A percentile compares a stretch with the other conserved stretches of the same genome.
Conservation (phyloP, 345 rosid genomes). For the Trapa incisa region DNA sequence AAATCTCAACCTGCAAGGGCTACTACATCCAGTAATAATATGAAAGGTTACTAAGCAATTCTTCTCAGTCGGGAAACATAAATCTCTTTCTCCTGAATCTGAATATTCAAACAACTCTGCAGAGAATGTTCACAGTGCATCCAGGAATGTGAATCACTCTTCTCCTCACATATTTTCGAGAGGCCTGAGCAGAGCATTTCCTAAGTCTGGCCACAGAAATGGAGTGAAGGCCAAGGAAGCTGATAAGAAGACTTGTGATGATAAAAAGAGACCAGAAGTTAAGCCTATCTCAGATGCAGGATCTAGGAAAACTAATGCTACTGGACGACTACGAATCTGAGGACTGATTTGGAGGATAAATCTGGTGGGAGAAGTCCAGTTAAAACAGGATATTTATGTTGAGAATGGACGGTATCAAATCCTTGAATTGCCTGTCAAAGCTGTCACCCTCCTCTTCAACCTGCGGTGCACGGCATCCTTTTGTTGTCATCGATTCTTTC, state of each 20-base stretch:
- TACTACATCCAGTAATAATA: slow-evolving; percentile 10
- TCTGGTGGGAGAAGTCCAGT: background rate
- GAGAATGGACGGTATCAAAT: background rate
- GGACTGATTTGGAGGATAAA: background rate
- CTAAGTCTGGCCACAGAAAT: slow-evolving; percentile 24
- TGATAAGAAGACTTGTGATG: too few species aligned
- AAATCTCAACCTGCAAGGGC: slow-evolving; percentile 38
- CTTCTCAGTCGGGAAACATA: slow-evolving; percentile 9
- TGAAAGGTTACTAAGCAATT: slow-evolving; percentile 23
- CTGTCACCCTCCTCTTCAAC: too few species aligned
- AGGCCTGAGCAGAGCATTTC: slow-evolving; percentile 26
- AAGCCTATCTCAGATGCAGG: too few species aligned
- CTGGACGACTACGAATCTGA: background rate
- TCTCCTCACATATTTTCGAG: slow-evolving; percentile 26
- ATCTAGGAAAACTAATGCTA: background rate
- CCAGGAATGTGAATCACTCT: slow-evolving; percentile 26
- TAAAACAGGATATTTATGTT: background rate
- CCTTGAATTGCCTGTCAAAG: background rate
- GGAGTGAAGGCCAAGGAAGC: background rate
- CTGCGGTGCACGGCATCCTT: background rate
- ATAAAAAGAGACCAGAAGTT: too few species aligned
- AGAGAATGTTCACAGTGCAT: slow-evolving; percentile 19
- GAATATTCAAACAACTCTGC: slow-evolving; percentile 10
- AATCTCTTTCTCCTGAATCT: slow-evolving; percentile 25
- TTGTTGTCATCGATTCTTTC: background rate